Conservation (phyloP, 179 eudicot species). For the Gypsophila paniculata region DNA sequence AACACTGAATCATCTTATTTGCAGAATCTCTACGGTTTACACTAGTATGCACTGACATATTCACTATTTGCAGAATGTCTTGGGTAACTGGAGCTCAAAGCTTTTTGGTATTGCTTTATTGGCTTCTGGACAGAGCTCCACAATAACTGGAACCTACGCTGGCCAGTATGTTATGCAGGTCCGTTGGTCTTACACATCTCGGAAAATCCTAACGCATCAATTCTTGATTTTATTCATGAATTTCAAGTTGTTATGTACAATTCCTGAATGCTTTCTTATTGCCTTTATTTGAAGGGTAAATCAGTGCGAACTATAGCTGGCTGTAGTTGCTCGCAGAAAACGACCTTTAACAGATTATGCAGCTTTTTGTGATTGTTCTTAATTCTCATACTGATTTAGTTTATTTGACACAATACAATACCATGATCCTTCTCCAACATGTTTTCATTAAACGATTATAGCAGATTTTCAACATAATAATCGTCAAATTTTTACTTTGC, state of each 20-base stretch:
- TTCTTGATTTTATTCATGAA: not conserved
- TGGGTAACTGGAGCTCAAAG: conserved; percentile 97
- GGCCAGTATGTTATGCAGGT: conserved; percentile 99
- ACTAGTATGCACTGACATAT: conserved; percentile 6
- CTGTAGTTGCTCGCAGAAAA: not conserved
- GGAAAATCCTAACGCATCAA: not conserved
- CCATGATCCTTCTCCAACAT: not conserved
- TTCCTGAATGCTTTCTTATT: too few species aligned
- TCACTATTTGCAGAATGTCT: conserved; percentile 56
- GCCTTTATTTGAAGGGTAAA: too few species aligned
- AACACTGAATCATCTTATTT: not conserved
- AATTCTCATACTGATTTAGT: not conserved
- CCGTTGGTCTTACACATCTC: not conserved
- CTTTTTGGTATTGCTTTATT: conserved; percentile 88
- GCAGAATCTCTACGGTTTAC: not conserved
- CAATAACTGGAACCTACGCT: conserved; percentile 98
- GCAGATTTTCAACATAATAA: not conserved
- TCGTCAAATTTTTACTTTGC: conserved; percentile 10
- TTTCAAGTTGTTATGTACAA: not conserved
- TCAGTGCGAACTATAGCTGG: not conserved
- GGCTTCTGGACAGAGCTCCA: conserved; percentile 99
- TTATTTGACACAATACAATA: not conserved
- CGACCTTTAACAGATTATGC: not conserved
- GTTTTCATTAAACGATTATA: not conserved
- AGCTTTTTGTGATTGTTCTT: not conserved